phyloP scores from a whole-genome alignment of 371 early-diverging fungal species.

The Apophysomyces elegans region DNA sequence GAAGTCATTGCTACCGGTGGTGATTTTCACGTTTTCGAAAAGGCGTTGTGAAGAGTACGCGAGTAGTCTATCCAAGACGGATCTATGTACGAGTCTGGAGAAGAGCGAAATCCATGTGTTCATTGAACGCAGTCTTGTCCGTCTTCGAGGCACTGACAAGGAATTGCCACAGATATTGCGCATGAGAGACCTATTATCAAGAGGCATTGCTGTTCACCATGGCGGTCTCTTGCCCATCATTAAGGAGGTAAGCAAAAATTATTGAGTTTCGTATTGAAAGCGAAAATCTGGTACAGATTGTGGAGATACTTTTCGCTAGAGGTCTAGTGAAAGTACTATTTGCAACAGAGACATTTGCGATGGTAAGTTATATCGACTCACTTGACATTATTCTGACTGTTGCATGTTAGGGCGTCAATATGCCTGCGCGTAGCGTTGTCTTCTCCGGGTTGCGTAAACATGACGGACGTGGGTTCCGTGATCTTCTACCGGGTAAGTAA shows the following conservation, averaged over 20 bases:
- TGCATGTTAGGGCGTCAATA: slow-evolving; percentile 88
- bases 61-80: slow-evolving; percentile 71
- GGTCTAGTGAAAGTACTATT: slow-evolving; percentile 88
- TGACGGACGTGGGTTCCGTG: slow-evolving; percentile 87
- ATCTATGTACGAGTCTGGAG: slow-evolving; percentile 77
- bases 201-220: slow-evolving; percentile 99
- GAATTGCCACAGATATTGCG: slow-evolving; percentile 91
- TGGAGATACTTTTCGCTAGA: slow-evolving; percentile 96
- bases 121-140: slow-evolving; percentile 77
- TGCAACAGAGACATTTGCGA: slow-evolving; percentile 61
- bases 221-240: slow-evolving; percentile 97
- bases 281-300: slow-evolving; percentile 58
- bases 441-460: slow-evolving; percentile 94
- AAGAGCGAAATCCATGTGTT: slow-evolving; percentile 90
- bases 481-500: slow-evolving; percentile 74
- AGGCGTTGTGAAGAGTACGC: slow-evolving; percentile 97
- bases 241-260: slow-evolving; percentile 77
- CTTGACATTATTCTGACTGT: not conserved
- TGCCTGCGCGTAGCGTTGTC: slow-evolving; percentile 97
- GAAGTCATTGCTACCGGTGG: slow-evolving; percentile 86
- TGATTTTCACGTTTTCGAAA: slow-evolving; percentile 97
- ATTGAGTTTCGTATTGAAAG: not conserved
- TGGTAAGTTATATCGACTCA: slow-evolving; percentile 29
- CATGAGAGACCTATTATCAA: slow-evolving; percentile 82
- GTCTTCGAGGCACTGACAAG: slow-evolving; percentile 82